Conservation (phyloP, 2,329 filamentous ascomycete species). For the Phialocephala sp. region DNA sequence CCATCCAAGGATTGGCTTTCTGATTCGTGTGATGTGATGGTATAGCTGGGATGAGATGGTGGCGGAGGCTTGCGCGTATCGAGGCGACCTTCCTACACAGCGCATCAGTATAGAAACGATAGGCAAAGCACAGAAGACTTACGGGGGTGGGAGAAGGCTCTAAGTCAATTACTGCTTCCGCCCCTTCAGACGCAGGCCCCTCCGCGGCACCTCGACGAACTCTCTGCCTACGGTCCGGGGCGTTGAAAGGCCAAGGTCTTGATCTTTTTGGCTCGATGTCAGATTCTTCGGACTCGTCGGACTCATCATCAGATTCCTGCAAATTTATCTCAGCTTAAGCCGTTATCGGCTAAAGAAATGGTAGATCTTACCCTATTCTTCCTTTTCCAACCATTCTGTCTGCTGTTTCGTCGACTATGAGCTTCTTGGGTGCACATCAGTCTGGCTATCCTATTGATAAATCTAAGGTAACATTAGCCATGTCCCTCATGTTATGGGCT, state of each 20-base stretch:
- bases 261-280: neutral
- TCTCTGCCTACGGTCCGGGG: neutral
- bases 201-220: neutral
- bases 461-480: neutral
- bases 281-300: neutral
- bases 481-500: neutral
- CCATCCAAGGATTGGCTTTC: too few relatives aligned
- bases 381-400: neutral
- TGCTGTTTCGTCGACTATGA: neutral
- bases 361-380: neutral
- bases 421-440: neutral
- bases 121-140: too few relatives aligned
- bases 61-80: too few relatives aligned
- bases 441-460: neutral
- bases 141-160: too few relatives aligned
- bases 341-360: neutral
- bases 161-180: too few relatives aligned
- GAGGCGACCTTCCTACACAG: too few relatives aligned
- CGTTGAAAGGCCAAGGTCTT: neutral
- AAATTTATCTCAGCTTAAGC: neutral
- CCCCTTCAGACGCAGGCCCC: too few relatives aligned
- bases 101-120: too few relatives aligned
- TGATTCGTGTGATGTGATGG: too few relatives aligned
- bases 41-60: too few relatives aligned
- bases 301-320: neutral